Conservation (phyloP, 345 rosid species). For the Cardamine chenopodiifolia region DNA sequence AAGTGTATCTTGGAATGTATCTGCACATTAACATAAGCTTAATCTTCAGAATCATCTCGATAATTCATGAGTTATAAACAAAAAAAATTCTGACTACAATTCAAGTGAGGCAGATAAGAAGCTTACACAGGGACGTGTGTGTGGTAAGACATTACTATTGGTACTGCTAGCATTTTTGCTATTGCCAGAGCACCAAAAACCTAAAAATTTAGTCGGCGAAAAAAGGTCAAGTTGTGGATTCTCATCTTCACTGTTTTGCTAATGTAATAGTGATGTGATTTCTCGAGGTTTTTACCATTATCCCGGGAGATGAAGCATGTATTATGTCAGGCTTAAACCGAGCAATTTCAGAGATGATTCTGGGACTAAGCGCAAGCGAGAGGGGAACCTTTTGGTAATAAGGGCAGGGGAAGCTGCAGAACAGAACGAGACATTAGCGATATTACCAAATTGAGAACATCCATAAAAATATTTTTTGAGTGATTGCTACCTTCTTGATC, state of each 20-base stretch:
- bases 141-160: constrained; percentile 98
- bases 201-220: constrained; percentile 43
- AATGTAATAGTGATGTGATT: constrained; percentile 1
- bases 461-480: background rate
- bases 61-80: background rate
- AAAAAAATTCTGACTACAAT: background rate
- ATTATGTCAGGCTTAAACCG: constrained; percentile 97
- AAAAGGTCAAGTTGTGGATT: constrained; percentile 1
- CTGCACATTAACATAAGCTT: constrained; percentile 51
- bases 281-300: constrained; percentile 60
- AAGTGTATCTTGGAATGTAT: constrained; percentile 95
- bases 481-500: constrained; percentile 70
- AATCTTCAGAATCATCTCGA: constrained; percentile 8
- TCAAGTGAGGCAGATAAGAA: constrained; percentile 22
- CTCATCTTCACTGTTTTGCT: background rate
- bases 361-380: constrained; percentile 94
- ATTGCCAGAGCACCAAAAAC: constrained; percentile 94
- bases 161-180: constrained; percentile 85
- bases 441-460: background rate
- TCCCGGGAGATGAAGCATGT: constrained; percentile 97
- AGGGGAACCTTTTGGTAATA: constrained; percentile 95
- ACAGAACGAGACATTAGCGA: background rate
- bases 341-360: constrained; percentile 96
- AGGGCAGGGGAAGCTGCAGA: constrained; percentile 88
- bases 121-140: constrained; percentile 99